These are phyloP conservation scores for Ceratobasidium sp. DNA, from an alignment of 1,284 basidiomycete species.

Conservation along the genomic window DNA sequence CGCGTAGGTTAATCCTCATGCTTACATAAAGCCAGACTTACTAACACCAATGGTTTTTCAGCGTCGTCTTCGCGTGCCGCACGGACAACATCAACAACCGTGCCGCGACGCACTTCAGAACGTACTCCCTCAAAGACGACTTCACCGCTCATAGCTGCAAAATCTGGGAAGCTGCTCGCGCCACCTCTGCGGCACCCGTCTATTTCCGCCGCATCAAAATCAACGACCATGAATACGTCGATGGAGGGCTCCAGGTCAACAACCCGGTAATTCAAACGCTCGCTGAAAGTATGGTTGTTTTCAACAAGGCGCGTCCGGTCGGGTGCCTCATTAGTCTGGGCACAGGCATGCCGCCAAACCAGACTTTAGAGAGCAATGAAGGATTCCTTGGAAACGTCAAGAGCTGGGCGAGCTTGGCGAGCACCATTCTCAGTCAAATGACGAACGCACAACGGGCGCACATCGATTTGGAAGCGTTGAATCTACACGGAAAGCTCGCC, in stretches of 20 bases:
- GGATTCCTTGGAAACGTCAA: background rate
- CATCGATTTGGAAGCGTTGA: background rate
- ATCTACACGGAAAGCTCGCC: background rate
- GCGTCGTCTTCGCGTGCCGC: too few species aligned
- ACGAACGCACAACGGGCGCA: slow-evolving; percentile 7
- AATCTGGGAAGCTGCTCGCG: slow-evolving; percentile 40
- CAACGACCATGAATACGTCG: slow-evolving; percentile 16
- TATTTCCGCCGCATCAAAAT: slow-evolving; percentile 20
- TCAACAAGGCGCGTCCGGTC: slow-evolving; percentile 43
- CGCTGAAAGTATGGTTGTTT: slow-evolving; percentile 46
- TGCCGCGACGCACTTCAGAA: slow-evolving; percentile 8
- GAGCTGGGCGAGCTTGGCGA: background rate
- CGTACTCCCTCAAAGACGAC: slow-evolving; percentile 23
- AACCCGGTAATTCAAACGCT: slow-evolving; percentile 40
- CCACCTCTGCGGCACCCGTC: slow-evolving; percentile 26
- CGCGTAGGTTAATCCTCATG: too few species aligned
- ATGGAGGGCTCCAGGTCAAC: slow-evolving; percentile 13
- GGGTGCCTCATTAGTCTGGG: slow-evolving; percentile 51
- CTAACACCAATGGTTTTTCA: too few species aligned
- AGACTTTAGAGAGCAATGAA: background rate
- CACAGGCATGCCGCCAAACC: slow-evolving; percentile 36
- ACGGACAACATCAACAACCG: too few species aligned
- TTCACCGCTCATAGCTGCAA: slow-evolving; percentile 14
- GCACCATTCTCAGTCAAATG: background rate
- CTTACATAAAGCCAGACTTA: too few species aligned